Evolutionary conservation across 2,329 filamentous ascomycete genomes (phyloP), one percentile per base, ranked within the genome.

Genomic region (Sporothrix inflata): DNA sequence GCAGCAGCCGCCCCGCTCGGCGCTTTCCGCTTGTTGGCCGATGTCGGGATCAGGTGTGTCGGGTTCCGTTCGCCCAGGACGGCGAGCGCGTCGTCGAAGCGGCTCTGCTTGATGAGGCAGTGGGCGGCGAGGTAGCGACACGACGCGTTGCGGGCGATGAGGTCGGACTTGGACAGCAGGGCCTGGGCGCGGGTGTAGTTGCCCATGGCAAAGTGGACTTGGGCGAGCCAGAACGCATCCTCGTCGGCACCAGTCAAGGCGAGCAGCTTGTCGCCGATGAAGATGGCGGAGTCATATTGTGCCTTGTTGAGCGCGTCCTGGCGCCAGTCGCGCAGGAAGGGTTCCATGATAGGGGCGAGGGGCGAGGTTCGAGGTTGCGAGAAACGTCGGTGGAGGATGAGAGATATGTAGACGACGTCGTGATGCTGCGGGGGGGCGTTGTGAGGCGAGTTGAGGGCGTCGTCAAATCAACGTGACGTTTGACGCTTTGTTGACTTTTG

Each of bases 181-280:
- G 93, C 88, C 77, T 97, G 91, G 2, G 96, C 94, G 77, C 96
- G 92, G 9, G 92, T 96, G 81, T 97, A 98, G 84, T 98, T 97
- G 77, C 94, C 94, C 66, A 94, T 96, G 69, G 91, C 92, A 83
- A 98, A 99, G 82, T 99, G 95, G 49, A 97, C 94, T 82, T 98
- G 95, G n/a, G 96, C 96, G 57, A 99, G 91, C 92, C 94, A 98
- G 79, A 97, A 97, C 53, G 94, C 95, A 81, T 99, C 96, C 75
- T 93, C 91, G 78, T 97, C 94, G 80, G 95, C 92, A 79, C 94
- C 96, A 49, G 95, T 98, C 79, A 99, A 85, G 72, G 96, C 96
- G 72, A 98, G 87, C 77, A 99, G 87, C 85, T 99, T 99, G 86
- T 99, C 96, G 75, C 94, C 96, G 75, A 98, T 94, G 80, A 97